A percentile compares a stretch with the other conserved stretches of the same genome.
phyloP scores from a whole-genome alignment of 2,329 filamentous ascomycete species.

The Sporothrix pseudoabietina region DNA sequence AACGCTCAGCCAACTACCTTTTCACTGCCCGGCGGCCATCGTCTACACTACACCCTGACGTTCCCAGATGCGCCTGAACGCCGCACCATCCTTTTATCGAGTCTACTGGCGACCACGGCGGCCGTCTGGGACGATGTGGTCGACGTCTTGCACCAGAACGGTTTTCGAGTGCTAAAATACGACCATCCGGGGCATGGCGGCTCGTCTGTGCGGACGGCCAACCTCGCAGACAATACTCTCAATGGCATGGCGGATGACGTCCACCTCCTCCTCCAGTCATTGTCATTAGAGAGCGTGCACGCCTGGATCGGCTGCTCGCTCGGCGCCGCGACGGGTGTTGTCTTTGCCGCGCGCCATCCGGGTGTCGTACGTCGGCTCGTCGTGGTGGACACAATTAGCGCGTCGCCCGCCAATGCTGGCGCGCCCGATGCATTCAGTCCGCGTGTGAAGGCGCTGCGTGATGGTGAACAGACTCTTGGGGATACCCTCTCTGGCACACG shows the following conservation, averaged over 20 bases:
- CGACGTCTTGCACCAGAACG: slow-evolving; percentile 40
- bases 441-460: slow-evolving; percentile 42
- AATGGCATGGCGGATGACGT: slow-evolving; percentile 46
- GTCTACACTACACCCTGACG: slow-evolving; percentile 26
- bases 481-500: slow-evolving; percentile 21
- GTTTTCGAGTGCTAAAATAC: slow-evolving; percentile 47
- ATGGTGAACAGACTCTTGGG: slow-evolving; percentile 29
- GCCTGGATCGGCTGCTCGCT: slow-evolving; percentile 52
- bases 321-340: slow-evolving; percentile 47
- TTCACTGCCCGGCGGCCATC: slow-evolving; percentile 26
- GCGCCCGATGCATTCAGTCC: slow-evolving; percentile 43
- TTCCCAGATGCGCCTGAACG: slow-evolving; percentile 23
- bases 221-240: slow-evolving; percentile 44
- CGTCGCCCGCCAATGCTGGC: slow-evolving; percentile 45
- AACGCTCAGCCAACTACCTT: background rate
- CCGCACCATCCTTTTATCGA: slow-evolving; percentile 46
- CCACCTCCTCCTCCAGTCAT: slow-evolving; percentile 40
- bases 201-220: slow-evolving; percentile 42
- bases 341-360: slow-evolving; percentile 46
- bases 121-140: slow-evolving; percentile 47
- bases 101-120: slow-evolving; percentile 45
- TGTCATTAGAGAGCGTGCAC: slow-evolving; percentile 39
- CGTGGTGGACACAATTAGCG: slow-evolving; percentile 47
- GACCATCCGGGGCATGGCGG: slow-evolving; percentile 49
- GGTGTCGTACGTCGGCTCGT: slow-evolving; percentile 44